Base-by-base conservation (phyloP, 441 rosid species). In the Macaranga tanarius region DNA sequence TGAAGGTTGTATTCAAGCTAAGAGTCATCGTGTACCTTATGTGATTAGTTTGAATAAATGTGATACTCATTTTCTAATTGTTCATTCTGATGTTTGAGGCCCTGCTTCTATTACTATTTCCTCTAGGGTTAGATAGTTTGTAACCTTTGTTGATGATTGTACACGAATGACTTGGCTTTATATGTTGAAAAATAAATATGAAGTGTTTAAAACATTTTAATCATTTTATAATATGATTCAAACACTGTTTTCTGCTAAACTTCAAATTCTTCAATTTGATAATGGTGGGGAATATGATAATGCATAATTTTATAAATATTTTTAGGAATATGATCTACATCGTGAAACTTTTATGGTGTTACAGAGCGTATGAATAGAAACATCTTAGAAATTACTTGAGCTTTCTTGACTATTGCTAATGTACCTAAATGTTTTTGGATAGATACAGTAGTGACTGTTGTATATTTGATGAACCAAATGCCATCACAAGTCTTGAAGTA, bases 201-300 rank as follows among this genome's bases (percentile, higher is more conserved):
- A 65, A 2, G 69, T 44, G 26, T 40, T 42, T 20, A n/a, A 20
- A 0, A 26, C 47, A 10, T 65, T 65, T 65, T 6, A 0, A 16
- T 22, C 17, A 16, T 65, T 65, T 65, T 17, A 65, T 44, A 15
- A 7, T 20, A 45, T 65, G 70, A 25, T 65, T 4, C 11, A 47
- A 11, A 65, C 70, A 4, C 57, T 47, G 20, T 65, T 44, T 47
- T 65, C 57, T 65, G 19, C 2, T 47, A 45, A 22, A 45, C 11
- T 45, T 65, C 4, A 44, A 3, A 50, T 65, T n/a, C 16, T 65
- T 48, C 10, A 34, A 45, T 52, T 58, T 7, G 16, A 50, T 11
- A 67, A 67, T 50, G 59, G 70, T 23, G 42, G 58, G 3, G 58
- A 67, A 13, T 67, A 67, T 47, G 57, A 20, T n/a, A 50, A 66